Evolutionary conservation across 106 monocot genomes (phyloP), one percentile per base, ranked within the genome.

Genomic region (Amphibolis antarctica): DNA sequence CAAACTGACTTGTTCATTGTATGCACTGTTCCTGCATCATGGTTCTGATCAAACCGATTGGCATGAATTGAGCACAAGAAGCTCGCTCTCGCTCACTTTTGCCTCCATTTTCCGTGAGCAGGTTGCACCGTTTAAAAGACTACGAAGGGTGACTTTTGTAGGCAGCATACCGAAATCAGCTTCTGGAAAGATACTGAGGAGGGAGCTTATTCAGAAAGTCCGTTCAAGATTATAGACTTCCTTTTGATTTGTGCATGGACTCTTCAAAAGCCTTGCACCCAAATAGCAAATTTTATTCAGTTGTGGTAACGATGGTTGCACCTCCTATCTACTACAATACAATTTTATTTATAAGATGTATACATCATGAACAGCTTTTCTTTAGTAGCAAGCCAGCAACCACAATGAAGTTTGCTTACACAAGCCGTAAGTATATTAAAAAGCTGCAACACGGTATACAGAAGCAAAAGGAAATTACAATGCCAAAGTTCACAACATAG

Each of bases 41-140:
- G 17, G 28, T 18, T 25, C 2, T 23, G 12, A 26, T 9, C 27
- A 20, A 12, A 27, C 28, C 11, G 15, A 57, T 20, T 12, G 13
- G 12, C 13, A 57, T 2, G 28, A 25, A 0, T 9, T 4, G 13
- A 27, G 17, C 11, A 0, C 1, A 14, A 9, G 28, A n/a, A n/a
- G n/a, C n/a, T n/a, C n/a, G n/a, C n/a, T n/a, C 42, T 36, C n/a
- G 29, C 45, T 47, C 9, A 63, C 12, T n/a, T 63, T 9, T 18
- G 10, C 18, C 43, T 13, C 20, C 42, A 44, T 63, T 46, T 46
- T 46, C 29, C 15, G 5, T 71, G 12, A 27, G 15, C 44, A 94
- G 93, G 93, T 94, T 61, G 89, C 93, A 19, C 79, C 88, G 7
- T 89, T 77, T 70, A 94, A 94, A 68, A 89, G 77, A 51, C 52